phyloP scores from a whole-genome alignment of 257 asterid genomes.

The Scutellaria minor region DNA sequence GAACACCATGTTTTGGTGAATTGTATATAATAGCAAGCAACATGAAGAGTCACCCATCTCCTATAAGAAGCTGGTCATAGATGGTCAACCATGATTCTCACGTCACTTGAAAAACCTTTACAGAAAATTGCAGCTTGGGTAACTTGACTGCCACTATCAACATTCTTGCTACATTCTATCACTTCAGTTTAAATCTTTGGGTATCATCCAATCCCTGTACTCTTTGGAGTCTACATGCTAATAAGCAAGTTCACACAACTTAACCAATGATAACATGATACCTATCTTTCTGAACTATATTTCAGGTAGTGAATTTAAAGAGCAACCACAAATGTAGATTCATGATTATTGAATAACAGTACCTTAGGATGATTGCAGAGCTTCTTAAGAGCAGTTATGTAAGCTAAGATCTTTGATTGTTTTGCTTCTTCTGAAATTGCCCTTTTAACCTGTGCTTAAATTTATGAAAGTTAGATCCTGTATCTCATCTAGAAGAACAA shows the following conservation, averaged over 20 bases:
- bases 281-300: slow-evolving; percentile 8
- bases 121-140: no score
- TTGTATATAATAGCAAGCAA: no score
- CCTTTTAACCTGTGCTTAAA: slow-evolving; percentile 71
- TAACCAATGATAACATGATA: slow-evolving; percentile 4
- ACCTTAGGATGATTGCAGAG: slow-evolving; percentile 99
- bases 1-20: no score
- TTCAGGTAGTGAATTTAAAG: slow-evolving; percentile 27
- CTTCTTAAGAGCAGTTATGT: slow-evolving; percentile 94
- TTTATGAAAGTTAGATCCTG: slow-evolving; percentile 32
- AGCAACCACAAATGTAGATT: slow-evolving; percentile 16
- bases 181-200: not conserved
- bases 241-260: not conserved
- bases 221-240: slow-evolving; percentile 6
- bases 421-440: slow-evolving; percentile 88
- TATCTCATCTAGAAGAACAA: slow-evolving; percentile 26
- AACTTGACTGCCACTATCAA: no score
- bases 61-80: not conserved
- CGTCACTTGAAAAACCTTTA: slow-evolving; percentile 9
- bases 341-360: slow-evolving; percentile 24
- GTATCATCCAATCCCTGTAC: not conserved
- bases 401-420: slow-evolving; percentile 82
- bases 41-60: no score
- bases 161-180: no score
- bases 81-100: slow-evolving; percentile 21